Base-by-base conservation (phyloP, 2,329 filamentous ascomycete genomes). In the Fusarium sp. region DNA sequence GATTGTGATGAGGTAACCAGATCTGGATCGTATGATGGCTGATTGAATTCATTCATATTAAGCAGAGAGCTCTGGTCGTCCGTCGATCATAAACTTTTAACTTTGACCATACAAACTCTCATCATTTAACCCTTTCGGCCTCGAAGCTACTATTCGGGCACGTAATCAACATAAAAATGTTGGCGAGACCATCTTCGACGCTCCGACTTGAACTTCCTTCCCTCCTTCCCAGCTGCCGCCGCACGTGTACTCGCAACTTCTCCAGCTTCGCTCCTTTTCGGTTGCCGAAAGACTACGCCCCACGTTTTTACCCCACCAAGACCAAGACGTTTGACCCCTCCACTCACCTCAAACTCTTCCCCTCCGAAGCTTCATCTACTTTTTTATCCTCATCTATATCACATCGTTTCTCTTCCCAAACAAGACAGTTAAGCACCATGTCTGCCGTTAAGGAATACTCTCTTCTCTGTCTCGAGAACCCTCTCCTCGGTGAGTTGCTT, bases 391-490 rank as follows among this genome's bases (percentile, higher is more conserved):
- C 61, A 53, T 46, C 66, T 52, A 47, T 62, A 54, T 70, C 52
- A 40, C 35, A 58, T 44, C 53, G 42, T 60, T 50, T 66, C 64
- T 64, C 60, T 50, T 47, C 37, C 52, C 60, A 69, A 37, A 53
- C 66, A 62, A 70, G 53, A 73, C 70, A 77, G 73, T 71, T 71
- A 25, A 79, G 73, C 79, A 86, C 80, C 74, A 97, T 97, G 94
- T 88, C 93, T 81, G 83, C 91, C 78, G 82, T 84, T 78, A 93
- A 95, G 86, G 92, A 95, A 85, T 98, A 93, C 87, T 88, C 94
- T 84, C 93, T 99, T 80, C 89, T 98, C 81, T 96, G 93, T 85
- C 86, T 99, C 80, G 96, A 98, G 92, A 99, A 99, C 86, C 96
- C 96, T 83, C 92, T 99, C 79, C 93, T 99, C 80, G 96, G 93